These are phyloP conservation scores for Loxodes magnus DNA, from an alignment of 73 alveolate species.

Conservation along the genomic window DNA sequence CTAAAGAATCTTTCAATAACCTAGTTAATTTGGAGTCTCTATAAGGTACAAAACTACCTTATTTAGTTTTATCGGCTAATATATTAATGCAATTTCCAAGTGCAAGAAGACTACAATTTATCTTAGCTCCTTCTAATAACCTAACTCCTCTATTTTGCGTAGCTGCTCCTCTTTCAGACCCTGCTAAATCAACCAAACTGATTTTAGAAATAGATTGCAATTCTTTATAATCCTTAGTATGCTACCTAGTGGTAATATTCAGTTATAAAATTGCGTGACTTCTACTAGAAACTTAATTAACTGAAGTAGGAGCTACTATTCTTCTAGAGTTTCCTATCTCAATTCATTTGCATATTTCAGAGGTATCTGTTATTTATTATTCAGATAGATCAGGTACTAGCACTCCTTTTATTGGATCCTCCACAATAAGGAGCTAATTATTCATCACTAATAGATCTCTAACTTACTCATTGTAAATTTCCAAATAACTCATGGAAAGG, in stretches of 20 bases:
- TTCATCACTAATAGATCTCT: slow-evolving; percentile 68
- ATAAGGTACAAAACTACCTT: slow-evolving; percentile 44
- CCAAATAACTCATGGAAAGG: slow-evolving; percentile 78
- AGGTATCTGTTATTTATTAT: slow-evolving; percentile 16
- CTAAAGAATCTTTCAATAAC: slow-evolving; percentile 37
- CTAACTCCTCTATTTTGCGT: slow-evolving; percentile 93
- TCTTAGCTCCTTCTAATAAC: slow-evolving; percentile 95
- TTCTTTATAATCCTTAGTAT: background rate
- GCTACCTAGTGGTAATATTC: slow-evolving; percentile 7
- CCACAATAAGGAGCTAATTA: slow-evolving; percentile 70
- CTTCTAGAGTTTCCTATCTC: background rate
- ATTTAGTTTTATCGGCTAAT: slow-evolving; percentile 31
- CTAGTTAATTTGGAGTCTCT: slow-evolving; percentile 25
- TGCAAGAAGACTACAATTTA: slow-evolving; percentile 83
- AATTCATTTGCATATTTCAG: slow-evolving; percentile 38
- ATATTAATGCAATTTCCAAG: slow-evolving; percentile 35
- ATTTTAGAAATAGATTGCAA: slow-evolving; percentile 50
- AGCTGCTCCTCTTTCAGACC: slow-evolving; percentile 86
- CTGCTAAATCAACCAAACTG: slow-evolving; percentile 92
- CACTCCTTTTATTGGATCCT: slow-evolving; percentile 85
- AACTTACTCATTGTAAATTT: slow-evolving; percentile 93
- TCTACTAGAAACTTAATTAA: slow-evolving; percentile 1
- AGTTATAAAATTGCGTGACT: slow-evolving; percentile 30
- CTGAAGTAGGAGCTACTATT: slow-evolving; percentile 9
- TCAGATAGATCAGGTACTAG: slow-evolving; percentile 63